Conservation (phyloP, 2,329 filamentous ascomycete species). For the Hymenoscyphus repandus region DNA sequence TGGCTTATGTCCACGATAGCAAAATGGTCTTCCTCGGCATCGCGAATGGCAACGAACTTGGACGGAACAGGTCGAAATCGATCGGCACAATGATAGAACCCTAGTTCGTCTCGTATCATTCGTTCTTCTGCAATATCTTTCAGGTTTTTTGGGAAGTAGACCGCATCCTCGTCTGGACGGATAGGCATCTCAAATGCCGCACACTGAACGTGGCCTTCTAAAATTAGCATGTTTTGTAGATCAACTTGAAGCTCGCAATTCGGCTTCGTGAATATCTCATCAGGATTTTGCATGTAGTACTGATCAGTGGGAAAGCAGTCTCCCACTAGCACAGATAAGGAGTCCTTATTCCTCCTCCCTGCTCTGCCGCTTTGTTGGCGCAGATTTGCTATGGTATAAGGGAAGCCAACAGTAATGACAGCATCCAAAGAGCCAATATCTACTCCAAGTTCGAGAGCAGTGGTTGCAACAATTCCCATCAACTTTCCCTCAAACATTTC, state of each 20-base stretch:
- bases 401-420: slow-evolving; percentile 90
- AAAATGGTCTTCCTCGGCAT: slow-evolving; percentile 87
- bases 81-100: slow-evolving; percentile 86
- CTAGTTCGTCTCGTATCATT: slow-evolving; percentile 66
- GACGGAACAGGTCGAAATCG: slow-evolving; percentile 83
- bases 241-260: slow-evolving; percentile 89
- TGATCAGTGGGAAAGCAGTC: slow-evolving; percentile 90
- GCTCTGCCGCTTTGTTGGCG: slow-evolving; percentile 92
- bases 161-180: slow-evolving; percentile 64
- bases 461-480: slow-evolving; percentile 89
- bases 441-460: slow-evolving; percentile 85
- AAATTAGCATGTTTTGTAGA: slow-evolving; percentile 81
- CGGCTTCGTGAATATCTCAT: slow-evolving; percentile 87
- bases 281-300: slow-evolving; percentile 93
- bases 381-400: slow-evolving; percentile 90
- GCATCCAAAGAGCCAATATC: slow-evolving; percentile 94
- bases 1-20: slow-evolving; percentile 87
- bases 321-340: slow-evolving; percentile 81
- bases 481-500: slow-evolving; percentile 98
- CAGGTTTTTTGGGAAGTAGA: slow-evolving; percentile 76
- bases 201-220: slow-evolving; percentile 93
- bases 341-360: slow-evolving; percentile 88
- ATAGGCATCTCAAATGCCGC: slow-evolving; percentile 95
- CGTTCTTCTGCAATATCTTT: slow-evolving; percentile 66
- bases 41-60: slow-evolving; percentile 78